phyloP scores from a whole-genome alignment of 257 asterid genomes.

The Nicotiana noctiflora region DNA sequence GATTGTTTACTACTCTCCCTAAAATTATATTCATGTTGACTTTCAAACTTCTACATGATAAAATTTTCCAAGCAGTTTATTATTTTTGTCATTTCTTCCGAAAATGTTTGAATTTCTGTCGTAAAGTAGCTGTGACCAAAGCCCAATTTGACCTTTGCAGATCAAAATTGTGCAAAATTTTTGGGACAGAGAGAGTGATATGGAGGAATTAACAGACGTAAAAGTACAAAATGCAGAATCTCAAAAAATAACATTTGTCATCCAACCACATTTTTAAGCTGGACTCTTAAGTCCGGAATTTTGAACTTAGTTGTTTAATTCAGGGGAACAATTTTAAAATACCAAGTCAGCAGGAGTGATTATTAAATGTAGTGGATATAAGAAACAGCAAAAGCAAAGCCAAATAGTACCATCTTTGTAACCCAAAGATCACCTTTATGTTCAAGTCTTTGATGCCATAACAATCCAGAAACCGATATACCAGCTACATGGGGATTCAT shows the following conservation, averaged over 20 bases:
- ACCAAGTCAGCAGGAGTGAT: background rate
- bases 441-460: background rate
- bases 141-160: background rate
- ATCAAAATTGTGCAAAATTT: background rate
- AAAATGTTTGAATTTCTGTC: background rate
- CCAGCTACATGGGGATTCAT: background rate
- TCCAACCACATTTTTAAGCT: too few relatives aligned
- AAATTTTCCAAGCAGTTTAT: background rate
- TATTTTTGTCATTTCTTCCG: background rate
- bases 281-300: too few relatives aligned
- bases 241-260: too few relatives aligned
- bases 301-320: too few relatives aligned
- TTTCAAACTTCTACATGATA: background rate
- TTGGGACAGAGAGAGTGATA: too few relatives aligned
- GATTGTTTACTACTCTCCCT: too few relatives aligned
- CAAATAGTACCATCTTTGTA: too few relatives aligned
- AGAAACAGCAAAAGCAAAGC: too few relatives aligned
- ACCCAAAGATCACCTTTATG: background rate
- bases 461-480: background rate
- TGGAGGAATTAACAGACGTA: too few relatives aligned
- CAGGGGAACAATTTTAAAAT: too few relatives aligned
- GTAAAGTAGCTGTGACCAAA: background rate
- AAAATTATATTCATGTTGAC: background rate
- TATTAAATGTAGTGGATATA: too few relatives aligned
- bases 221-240: too few relatives aligned